Evolutionary conservation across 306 rosid species (phyloP).

Genomic region (Cucurbita pepo): DNA sequence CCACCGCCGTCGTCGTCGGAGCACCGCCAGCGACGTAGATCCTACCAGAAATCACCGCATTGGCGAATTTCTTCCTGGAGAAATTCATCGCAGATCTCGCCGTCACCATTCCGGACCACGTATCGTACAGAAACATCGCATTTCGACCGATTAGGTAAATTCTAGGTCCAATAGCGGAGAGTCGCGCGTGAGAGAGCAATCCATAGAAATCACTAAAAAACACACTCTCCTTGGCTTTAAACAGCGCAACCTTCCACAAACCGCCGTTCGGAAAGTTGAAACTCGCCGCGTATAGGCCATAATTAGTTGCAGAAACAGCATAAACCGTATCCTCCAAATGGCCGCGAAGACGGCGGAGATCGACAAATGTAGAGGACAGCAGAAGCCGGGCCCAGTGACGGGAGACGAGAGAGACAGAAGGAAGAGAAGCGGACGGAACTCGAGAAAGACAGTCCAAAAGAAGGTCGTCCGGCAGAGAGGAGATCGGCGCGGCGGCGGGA

Average conservation of each 20-base stretch:
- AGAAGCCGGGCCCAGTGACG: slow-evolving; percentile 45
- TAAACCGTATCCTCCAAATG: slow-evolving; percentile 27
- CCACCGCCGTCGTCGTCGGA: slow-evolving; percentile 22
- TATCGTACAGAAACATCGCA: slow-evolving; percentile 30
- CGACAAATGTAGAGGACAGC: slow-evolving; percentile 30
- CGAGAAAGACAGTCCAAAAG: slow-evolving; percentile 45
- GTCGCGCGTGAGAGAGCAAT: slow-evolving; percentile 37
- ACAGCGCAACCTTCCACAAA: slow-evolving; percentile 28
- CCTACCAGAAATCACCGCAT: slow-evolving; percentile 25
- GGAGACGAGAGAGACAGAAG: slow-evolving; percentile 38
- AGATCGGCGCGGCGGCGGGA: slow-evolving; percentile 17
- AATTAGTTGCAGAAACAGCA: slow-evolving; percentile 31
- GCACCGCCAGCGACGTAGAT: slow-evolving; percentile 57
- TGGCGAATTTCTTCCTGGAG: slow-evolving; percentile 51
- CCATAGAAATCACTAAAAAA: slow-evolving; percentile 15
- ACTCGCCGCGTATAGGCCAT: slow-evolving; percentile 28
- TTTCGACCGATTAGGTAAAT: slow-evolving; percentile 39
- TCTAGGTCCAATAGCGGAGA: slow-evolving; percentile 28
- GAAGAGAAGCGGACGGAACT: slow-evolving; percentile 30
- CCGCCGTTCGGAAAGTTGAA: slow-evolving; percentile 10
- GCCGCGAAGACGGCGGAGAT: slow-evolving; percentile 35
- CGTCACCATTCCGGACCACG: slow-evolving; percentile 36
- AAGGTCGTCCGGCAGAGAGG: slow-evolving; percentile 56
- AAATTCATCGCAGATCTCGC: slow-evolving; percentile 26
- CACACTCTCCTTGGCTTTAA: slow-evolving; percentile 16